Evolutionary conservation across 2,329 filamentous ascomycete species (phyloP).

Genomic region (Raffaelea ambrosiae): DNA sequence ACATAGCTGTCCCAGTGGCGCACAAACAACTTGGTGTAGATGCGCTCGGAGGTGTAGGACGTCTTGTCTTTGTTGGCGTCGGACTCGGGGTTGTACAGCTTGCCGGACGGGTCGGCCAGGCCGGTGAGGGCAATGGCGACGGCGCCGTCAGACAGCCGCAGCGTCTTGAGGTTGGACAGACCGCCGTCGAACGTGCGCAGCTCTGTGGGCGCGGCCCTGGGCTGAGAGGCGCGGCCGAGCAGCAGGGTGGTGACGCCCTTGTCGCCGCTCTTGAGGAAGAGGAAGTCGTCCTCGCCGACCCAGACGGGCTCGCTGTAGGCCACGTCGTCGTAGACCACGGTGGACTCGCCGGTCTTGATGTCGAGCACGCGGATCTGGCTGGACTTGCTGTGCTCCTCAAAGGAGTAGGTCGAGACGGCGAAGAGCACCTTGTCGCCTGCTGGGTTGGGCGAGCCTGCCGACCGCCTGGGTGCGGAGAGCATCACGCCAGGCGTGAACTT

Average conservation of each 20-base stretch:
- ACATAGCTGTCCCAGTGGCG: slow-evolving; percentile 79
- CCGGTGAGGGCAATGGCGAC: slow-evolving; percentile 53
- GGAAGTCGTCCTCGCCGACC: slow-evolving; percentile 59
- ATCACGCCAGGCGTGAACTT: slow-evolving; percentile 73
- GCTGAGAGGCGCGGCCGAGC: slow-evolving; percentile 26
- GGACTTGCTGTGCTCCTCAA: slow-evolving; percentile 61
- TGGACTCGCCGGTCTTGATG: slow-evolving; percentile 56
- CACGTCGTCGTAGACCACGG: slow-evolving; percentile 54
- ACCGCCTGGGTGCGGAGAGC: slow-evolving; percentile 66
- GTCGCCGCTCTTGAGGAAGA: slow-evolving; percentile 43
- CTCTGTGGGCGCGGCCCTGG: slow-evolving; percentile 30
- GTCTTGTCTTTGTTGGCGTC: slow-evolving; percentile 23
- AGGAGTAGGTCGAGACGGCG: slow-evolving; percentile 68
- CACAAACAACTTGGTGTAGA: slow-evolving; percentile 69
- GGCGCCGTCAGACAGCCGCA: slow-evolving; percentile 37
- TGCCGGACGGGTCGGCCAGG: slow-evolving; percentile 58
- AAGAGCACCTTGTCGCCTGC: slow-evolving; percentile 58
- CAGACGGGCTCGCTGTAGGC: slow-evolving; percentile 65
- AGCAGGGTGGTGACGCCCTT: slow-evolving; percentile 39
- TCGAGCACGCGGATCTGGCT: slow-evolving; percentile 63
- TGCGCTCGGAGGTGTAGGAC: slow-evolving; percentile 50
- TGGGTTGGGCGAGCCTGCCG: slow-evolving; percentile 59
- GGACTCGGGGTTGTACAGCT: slow-evolving; percentile 57
- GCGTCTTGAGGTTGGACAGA: slow-evolving; percentile 52
- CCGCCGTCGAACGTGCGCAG: slow-evolving; percentile 41